phyloP scores from a whole-genome alignment of 1,139 yeast genomes.

The Blastobotrys ciferrii region DNA sequence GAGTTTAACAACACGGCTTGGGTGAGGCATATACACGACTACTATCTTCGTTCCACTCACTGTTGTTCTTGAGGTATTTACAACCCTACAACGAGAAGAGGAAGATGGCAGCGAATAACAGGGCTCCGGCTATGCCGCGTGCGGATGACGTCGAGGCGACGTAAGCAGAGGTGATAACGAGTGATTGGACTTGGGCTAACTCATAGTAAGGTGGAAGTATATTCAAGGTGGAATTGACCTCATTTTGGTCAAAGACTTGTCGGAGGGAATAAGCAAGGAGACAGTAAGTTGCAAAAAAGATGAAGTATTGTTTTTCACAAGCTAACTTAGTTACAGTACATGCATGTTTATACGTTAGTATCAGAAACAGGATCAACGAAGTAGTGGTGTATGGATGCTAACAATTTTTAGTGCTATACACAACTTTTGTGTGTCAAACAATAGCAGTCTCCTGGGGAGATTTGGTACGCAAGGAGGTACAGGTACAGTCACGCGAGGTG shows the following conservation, averaged over 20 bases:
- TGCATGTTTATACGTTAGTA: slow-evolving; percentile 39
- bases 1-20: background rate
- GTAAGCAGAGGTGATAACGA: slow-evolving; percentile 19
- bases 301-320: slow-evolving; percentile 4
- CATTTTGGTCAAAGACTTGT: slow-evolving; percentile 39
- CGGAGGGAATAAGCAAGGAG: slow-evolving; percentile 38
- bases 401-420: slow-evolving; percentile 58
- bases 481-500: slow-evolving; percentile 33
- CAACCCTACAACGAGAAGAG: background rate
- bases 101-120: background rate
- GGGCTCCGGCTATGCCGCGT: slow-evolving; percentile 22
- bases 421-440: slow-evolving; percentile 86
- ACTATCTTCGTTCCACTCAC: background rate
- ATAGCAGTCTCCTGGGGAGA: slow-evolving; percentile 43
- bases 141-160: slow-evolving; percentile 30
- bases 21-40: background rate
- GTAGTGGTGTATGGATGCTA: slow-evolving; percentile 49
- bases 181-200: background rate
- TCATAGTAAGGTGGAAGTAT: slow-evolving; percentile 37
- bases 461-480: slow-evolving; percentile 14
- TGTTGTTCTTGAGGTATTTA: background rate
- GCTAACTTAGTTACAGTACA: slow-evolving; percentile 28
- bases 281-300: slow-evolving; percentile 29
- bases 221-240: slow-evolving; percentile 40
- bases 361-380: slow-evolving; percentile 29